Evolutionary conservation across 352 stramenopile genomes (phyloP), one percentile per base, ranked within the genome.

Genomic region (Aphanomyces astaci): DNA sequence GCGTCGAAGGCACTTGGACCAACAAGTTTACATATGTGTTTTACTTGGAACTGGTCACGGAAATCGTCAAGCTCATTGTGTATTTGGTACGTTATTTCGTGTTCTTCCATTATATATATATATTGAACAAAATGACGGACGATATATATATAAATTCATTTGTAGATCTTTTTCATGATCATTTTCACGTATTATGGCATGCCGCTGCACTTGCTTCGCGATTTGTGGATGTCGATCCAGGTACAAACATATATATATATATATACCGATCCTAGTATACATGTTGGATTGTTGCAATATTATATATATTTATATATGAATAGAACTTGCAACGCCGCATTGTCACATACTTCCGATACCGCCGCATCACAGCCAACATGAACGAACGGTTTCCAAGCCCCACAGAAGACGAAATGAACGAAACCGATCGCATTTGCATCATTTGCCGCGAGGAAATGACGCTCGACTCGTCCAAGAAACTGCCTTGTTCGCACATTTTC

Each of bases 181-280:
- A 96, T 99, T 36, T 98, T 98, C 72, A 96, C 90, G 31, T 98
- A 98, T 72, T 98, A 99, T 73, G 96, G 95, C 39, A 92, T 98
- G 78, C 96, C 96, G 17, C 88, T 99, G 59, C 97, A 99, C 72
- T 96, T 99, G 64, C 89, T 99, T 56, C 87, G 96, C 40, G 97
- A 99, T 56, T 76, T 99, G 3, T 99, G 96, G 86, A 80, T 98
- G 33, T 97, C 84, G 15, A 64, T 71, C 19, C 43, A 40, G 27
- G 64, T 71, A 55, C 36, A 10, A 28, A 17, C 24, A 40, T 2
- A 63, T 10, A 27, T 22, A 19, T 11, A 31, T 19, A 19, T 10
- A 3, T 39, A 15, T 43, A 7, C 36, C 36, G 7, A 43, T 43
- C 36, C 36, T 43, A n/a, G n/a, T n/a, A n/a, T n/a, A n/a, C n/a